Conservation (phyloP, 441 rosid genomes). For the Pelargonium citronellum region DNA sequence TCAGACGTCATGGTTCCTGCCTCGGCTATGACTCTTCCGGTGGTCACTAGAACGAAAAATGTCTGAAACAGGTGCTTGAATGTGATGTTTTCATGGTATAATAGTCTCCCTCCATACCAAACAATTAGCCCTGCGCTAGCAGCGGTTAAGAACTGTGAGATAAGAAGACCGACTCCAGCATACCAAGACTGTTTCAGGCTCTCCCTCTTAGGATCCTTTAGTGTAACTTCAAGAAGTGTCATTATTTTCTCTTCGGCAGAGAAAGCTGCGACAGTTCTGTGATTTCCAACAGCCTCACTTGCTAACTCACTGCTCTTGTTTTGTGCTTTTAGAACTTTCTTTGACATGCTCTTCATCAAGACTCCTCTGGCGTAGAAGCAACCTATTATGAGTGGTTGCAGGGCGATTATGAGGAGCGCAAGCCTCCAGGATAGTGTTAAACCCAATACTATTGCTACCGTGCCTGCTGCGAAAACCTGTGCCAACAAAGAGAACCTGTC, state of each 20-base stretch:
- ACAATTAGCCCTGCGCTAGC: background rate
- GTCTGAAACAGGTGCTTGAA: conserved; percentile 20
- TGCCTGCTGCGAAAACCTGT: conserved; percentile 11
- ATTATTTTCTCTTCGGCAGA: conserved; percentile 11
- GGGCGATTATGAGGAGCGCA: conserved; percentile 2
- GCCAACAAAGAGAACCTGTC: conserved; percentile 14
- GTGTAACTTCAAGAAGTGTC: conserved; percentile 5
- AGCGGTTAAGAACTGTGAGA: conserved; percentile 12
- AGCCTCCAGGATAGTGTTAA: conserved; percentile 13
- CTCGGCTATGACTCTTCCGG: conserved; percentile 23
- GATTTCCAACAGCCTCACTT: conserved; percentile 19
- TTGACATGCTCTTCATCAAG: conserved; percentile 19
- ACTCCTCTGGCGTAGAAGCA: conserved; percentile 10
- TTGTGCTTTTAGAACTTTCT: conserved; percentile 11
- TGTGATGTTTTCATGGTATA: conserved; percentile 9
- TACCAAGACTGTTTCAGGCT: conserved; percentile 20
- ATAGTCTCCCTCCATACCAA: conserved; percentile 19
- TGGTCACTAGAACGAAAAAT: conserved; percentile 20
- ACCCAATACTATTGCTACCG: conserved; percentile 12
- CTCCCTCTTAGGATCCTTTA: conserved; percentile 11
- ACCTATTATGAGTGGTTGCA: conserved; percentile 19
- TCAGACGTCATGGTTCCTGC: conserved; percentile 29
- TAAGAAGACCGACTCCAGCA: conserved; percentile 16
- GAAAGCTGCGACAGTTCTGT: conserved; percentile 14
- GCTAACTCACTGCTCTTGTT: conserved; percentile 16